Base-by-base conservation (phyloP, 768 basidiomycete genomes). In the Lactarius psammicola region DNA sequence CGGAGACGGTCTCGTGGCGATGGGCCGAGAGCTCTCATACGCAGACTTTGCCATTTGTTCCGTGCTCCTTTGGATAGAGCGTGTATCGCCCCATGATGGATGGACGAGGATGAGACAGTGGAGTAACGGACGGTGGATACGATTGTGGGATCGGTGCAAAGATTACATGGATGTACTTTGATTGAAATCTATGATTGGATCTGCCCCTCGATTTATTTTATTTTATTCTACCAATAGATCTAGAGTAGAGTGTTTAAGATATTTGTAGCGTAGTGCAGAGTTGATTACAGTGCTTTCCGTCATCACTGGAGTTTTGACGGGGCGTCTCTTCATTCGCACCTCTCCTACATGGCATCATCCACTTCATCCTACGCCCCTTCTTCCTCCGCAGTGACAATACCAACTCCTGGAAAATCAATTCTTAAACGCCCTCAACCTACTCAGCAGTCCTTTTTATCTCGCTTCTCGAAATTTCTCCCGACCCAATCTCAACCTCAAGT, bases 371-470 rank as follows among this genome's bases (percentile, higher is more conserved):
- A 81, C 71, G 83, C 85, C 33, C 87, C 90, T 34, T 91, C 90
- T 18, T 89, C 90, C 62, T 91, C 90, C 0, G 89, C 90, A 23
- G 89, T 91, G 38, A 89, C 88, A 33, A 90, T 93, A 66, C 87
- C 85, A 20, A 85, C 86, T 10, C 88, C 89, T 9, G 91, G 91
- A 34, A 90, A 87, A 76, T 88, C 88, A 9, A 94, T 94, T 67
- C 81, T 94, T 64, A 94, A 93, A 75, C 83, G 83, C 11, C 89
- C 92, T 26, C 84, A 88, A 28, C 88, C 87, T 3, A 75, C 82
- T 4, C 89, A 86, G 70, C 82, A 82, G 13, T 85, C 87, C 11
- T 82, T 93, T 62, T 84, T 93, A 74, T 86, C 86, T 26, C 85
- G 89, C 62, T 81, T 92, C 73, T 87, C 87, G 53, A 85, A 87